Conservation (phyloP, 1,284 basidiomycete species). For the Dichomitus squalens region DNA sequence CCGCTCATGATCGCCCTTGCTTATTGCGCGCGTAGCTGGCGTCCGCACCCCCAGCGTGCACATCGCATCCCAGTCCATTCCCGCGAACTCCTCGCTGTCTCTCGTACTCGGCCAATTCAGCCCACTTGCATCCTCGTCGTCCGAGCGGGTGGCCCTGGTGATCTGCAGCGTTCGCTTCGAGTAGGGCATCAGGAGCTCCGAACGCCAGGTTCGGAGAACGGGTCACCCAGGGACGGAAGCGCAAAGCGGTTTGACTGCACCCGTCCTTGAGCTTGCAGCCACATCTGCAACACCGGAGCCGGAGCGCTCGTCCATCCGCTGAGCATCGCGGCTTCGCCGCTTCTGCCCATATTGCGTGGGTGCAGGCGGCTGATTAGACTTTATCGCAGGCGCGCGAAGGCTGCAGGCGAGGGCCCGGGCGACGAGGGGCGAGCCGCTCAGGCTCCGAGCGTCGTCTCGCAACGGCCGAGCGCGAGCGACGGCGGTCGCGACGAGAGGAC, state of each 20-base stretch:
- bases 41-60: too few relatives aligned
- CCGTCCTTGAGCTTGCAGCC: too few relatives aligned
- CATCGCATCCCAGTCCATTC: too few relatives aligned
- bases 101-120: neutral
- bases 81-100: neutral
- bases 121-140: too few relatives aligned
- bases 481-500: too few relatives aligned
- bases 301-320: too few relatives aligned
- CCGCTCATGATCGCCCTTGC: neutral
- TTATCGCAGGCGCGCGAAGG: neutral
- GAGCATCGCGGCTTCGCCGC: neutral
- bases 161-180: neutral
- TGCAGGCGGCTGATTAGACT: constrained; percentile 10
- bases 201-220: too few relatives aligned
- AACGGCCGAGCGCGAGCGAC: neutral
- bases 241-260: too few relatives aligned
- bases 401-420: neutral
- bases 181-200: too few relatives aligned
- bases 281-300: too few relatives aligned
- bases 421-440: neutral
- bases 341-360: neutral
- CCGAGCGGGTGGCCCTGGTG: neutral
- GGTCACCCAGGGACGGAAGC: too few relatives aligned
- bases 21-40: too few relatives aligned
- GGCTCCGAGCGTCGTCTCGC: neutral